Percentiles rank a stretch among this genome's conserved stretches.
Conservation (phyloP, 129 eudicot genomes). For the Calendula officinalis region DNA sequence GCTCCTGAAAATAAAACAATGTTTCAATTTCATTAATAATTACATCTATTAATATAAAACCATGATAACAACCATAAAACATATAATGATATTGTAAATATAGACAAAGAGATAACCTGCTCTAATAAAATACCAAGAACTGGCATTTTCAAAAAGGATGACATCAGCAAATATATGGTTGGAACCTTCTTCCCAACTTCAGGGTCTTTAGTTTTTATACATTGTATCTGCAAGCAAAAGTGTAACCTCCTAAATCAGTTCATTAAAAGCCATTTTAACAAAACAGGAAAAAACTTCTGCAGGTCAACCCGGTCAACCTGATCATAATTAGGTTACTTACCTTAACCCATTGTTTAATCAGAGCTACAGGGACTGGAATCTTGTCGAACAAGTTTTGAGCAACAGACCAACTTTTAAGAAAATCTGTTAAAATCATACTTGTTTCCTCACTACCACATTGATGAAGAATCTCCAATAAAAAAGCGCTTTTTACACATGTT, state of each 20-base stretch:
- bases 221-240: conserved; percentile 53
- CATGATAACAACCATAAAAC: conserved; percentile 12
- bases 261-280: too few species aligned
- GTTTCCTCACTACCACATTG: conserved; percentile 47
- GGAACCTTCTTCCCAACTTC: conserved; percentile 30
- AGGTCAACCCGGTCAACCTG: too few species aligned
- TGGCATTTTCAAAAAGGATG: conserved; percentile 43
- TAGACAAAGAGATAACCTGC: conserved; percentile 50
- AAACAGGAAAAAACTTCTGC: too few species aligned
- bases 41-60: background rate
- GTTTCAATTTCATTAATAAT: conserved; percentile 1
- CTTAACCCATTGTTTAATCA: conserved; percentile 87
- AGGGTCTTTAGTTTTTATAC: conserved; percentile 38
- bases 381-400: conserved; percentile 51
- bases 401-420: conserved; percentile 68
- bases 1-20: conserved; percentile 57
- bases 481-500: conserved; percentile 56
- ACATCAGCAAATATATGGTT: conserved; percentile 51
- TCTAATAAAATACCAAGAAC: conserved; percentile 59
- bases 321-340: conserved; percentile 44
- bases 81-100: background rate
- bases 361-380: conserved; percentile 55
- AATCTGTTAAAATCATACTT: conserved; percentile 34
- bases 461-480: conserved; percentile 61
- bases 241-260: too few species aligned